Conservation (phyloP, 768 basidiomycete species). For the Sarcomyxa edulis region DNA sequence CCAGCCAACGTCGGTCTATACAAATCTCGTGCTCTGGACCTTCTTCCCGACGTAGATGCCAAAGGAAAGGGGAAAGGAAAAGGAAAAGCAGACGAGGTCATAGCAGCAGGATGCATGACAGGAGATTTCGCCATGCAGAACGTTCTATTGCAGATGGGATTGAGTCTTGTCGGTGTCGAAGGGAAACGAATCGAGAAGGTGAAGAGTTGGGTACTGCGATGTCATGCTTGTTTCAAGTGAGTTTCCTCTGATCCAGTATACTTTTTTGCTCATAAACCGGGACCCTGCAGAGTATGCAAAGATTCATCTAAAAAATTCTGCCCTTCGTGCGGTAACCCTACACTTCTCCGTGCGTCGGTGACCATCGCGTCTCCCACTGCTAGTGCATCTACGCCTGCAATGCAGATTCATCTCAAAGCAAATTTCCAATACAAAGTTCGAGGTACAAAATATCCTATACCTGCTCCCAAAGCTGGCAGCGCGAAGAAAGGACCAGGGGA, state of each 20-base stretch:
- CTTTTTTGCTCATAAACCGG: slow-evolving; percentile 2
- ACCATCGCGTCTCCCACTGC: slow-evolving; percentile 70
- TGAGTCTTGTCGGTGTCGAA: slow-evolving; percentile 84
- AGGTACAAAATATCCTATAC: slow-evolving; percentile 90
- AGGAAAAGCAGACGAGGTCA: slow-evolving; percentile 27
- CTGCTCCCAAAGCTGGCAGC: slow-evolving; percentile 82
- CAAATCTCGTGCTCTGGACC: slow-evolving; percentile 82
- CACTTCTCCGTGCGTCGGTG: slow-evolving; percentile 86
- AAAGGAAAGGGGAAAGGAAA: slow-evolving; percentile 30
- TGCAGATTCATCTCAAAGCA: slow-evolving; percentile 90
- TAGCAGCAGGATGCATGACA: slow-evolving; percentile 90
- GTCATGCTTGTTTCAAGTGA: slow-evolving; percentile 99
- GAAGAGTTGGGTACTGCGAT: slow-evolving; percentile 93
- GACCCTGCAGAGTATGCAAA: slow-evolving; percentile 75
- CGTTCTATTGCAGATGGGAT: slow-evolving; percentile 88
- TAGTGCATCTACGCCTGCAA: slow-evolving; percentile 51
- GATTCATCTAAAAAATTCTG: slow-evolving; percentile 95
- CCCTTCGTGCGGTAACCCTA: slow-evolving; percentile 92
- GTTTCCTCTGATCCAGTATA: slow-evolving; percentile 23
- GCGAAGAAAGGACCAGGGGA: slow-evolving; percentile 80
- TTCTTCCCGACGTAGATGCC: slow-evolving; percentile 56
- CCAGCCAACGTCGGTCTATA: slow-evolving; percentile 79
- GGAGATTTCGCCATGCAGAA: slow-evolving; percentile 99
- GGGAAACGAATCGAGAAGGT: slow-evolving; percentile 88
- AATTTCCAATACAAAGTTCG: slow-evolving; percentile 94